A percentile compares a stretch with the other conserved stretches of the same genome.
Evolutionary conservation across 2,329 filamentous ascomycete species (phyloP).

Genomic region (Fonsecaea nubica): DNA sequence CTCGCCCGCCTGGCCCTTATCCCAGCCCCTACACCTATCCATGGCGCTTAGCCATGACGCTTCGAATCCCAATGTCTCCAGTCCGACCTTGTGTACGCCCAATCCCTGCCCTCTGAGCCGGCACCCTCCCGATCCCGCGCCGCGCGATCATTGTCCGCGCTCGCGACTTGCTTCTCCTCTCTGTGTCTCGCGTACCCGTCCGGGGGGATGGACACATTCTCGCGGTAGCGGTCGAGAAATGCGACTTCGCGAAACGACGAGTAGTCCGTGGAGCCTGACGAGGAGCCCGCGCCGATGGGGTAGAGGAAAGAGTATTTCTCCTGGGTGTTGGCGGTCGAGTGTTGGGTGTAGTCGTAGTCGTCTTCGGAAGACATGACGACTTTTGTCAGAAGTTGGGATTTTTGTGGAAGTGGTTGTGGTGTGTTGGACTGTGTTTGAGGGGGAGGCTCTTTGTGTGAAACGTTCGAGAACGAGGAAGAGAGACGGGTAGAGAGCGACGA

Average conservation of each 20-base stretch:
- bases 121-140: background rate
- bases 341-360: background rate
- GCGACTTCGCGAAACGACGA: background rate
- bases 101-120: background rate
- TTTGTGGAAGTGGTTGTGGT: background rate
- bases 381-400: background rate
- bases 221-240: background rate
- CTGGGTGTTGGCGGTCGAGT: background rate
- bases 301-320: constrained; percentile 1
- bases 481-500: background rate
- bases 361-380: background rate
- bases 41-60: background rate
- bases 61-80: background rate
- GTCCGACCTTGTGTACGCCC: background rate
- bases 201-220: background rate
- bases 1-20: too few relatives aligned
- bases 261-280: background rate
- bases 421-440: background rate
- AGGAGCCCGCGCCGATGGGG: background rate
- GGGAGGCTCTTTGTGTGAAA: background rate
- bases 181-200: background rate
- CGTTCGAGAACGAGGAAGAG: background rate
- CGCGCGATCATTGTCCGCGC: background rate
- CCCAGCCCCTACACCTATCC: too few relatives aligned
- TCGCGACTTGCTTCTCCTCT: background rate